Conservation (phyloP, 1,284 basidiomycete genomes). For the Tilletia walkeri region DNA sequence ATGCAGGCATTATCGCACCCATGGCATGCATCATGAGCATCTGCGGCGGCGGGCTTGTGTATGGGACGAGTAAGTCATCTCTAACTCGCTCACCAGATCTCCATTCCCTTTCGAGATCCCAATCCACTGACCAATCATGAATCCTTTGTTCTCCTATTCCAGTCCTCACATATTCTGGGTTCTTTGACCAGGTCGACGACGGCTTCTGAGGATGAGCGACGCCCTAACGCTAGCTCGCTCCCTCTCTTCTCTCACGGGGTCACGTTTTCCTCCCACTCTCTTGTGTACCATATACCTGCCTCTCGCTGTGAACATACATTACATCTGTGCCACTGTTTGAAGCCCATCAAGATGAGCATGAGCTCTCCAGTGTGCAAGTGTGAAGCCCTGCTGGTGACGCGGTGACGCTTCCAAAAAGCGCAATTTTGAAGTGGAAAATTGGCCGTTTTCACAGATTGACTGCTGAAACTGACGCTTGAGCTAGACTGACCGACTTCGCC, state of each 20-base stretch:
- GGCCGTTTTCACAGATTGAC: no score
- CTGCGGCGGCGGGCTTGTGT: constrained; percentile 87
- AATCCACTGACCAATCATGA: neutral
- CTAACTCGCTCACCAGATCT: constrained; percentile 31
- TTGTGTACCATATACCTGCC: neutral
- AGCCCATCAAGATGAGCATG: no score
- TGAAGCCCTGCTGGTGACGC: no score
- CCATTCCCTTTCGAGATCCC: neutral
- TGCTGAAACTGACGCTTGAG: no score
- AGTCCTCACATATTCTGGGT: constrained; percentile 48
- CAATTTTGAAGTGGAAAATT: no score
- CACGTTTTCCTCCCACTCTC: neutral
- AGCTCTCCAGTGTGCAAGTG: no score
- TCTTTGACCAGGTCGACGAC: constrained; percentile 48
- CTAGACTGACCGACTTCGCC: no score
- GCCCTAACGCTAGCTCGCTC: neutral
- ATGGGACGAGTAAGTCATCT: constrained; percentile 81
- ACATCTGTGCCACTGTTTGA: no score
- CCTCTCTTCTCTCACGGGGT: neutral
- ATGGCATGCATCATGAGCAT: constrained; percentile 92
- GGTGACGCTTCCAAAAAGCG: no score
- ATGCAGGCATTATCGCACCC: constrained; percentile 80
- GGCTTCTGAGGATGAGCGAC: constrained; percentile 28
- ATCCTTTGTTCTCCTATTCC: neutral
- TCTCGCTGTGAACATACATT: no score